Evolutionary conservation across 768 basidiomycete species (phyloP).

Genomic region (Exidia glandulosa): DNA sequence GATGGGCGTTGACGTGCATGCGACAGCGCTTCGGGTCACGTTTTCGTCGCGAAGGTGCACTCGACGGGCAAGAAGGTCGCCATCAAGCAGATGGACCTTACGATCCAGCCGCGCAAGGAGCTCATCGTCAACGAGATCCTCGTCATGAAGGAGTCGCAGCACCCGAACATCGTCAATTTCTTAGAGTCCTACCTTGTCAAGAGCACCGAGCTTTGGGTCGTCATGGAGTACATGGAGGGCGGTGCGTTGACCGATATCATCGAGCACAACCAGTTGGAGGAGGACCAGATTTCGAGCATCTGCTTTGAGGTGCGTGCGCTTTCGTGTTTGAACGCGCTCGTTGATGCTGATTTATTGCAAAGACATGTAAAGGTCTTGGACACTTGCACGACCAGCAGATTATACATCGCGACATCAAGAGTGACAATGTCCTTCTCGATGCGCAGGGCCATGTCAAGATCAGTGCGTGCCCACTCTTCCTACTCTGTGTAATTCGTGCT

Average conservation of each 20-base stretch:
- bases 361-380: slow-evolving; percentile 93
- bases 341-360: neutral
- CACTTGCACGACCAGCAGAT: slow-evolving; percentile 91
- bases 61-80: slow-evolving; percentile 81
- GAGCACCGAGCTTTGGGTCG: slow-evolving; percentile 87
- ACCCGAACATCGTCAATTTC: slow-evolving; percentile 96
- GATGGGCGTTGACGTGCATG: slow-evolving; percentile 7
- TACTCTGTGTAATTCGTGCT: neutral
- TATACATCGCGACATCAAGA: slow-evolving; percentile 96
- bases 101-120: slow-evolving; percentile 93
- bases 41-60: slow-evolving; percentile 91
- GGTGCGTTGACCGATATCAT: slow-evolving; percentile 96
- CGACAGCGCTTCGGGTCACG: slow-evolving; percentile 85
- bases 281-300: slow-evolving; percentile 91
- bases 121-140: slow-evolving; percentile 95
- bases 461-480: slow-evolving; percentile 45
- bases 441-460: slow-evolving; percentile 92
- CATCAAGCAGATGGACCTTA: slow-evolving; percentile 97
- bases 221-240: slow-evolving; percentile 99
- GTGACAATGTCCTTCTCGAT: slow-evolving; percentile 90
- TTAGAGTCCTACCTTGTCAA: slow-evolving; percentile 83
- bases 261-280: slow-evolving; percentile 89
- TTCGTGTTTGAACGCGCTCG: neutral
- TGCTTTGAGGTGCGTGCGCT: slow-evolving; percentile 62
- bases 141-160: slow-evolving; percentile 97